phyloP scores from a whole-genome alignment of 192 early-diverging fungal genomes.

The Coemansia asiatica region DNA sequence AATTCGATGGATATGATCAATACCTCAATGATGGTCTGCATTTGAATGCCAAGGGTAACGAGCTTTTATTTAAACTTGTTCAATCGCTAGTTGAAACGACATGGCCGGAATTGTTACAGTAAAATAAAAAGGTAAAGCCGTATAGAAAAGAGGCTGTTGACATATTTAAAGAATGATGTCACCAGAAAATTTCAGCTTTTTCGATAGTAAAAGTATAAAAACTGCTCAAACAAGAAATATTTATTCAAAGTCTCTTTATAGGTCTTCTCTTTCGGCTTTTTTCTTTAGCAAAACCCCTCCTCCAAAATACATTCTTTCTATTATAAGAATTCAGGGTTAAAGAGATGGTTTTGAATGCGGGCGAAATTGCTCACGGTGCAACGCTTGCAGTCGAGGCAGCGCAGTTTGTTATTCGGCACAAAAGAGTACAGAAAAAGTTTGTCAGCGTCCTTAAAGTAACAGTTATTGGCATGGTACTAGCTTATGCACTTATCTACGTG shows the following conservation, averaged over 20 bases:
- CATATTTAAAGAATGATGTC: too few species aligned
- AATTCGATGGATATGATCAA: conserved; percentile 37
- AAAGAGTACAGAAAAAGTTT: conserved; percentile 35
- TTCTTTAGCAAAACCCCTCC: too few species aligned
- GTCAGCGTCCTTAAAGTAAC: conserved; percentile 33
- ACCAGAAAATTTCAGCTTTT: background rate
- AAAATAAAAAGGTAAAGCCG: background rate
- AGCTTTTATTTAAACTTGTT: conserved; percentile 35
- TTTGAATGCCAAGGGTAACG: conserved; percentile 57
- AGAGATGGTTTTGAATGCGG: conserved; percentile 28
- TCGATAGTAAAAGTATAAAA: too few species aligned
- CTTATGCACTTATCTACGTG: conserved; percentile 20
- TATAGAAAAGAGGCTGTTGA: too few species aligned
- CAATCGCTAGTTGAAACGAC: background rate
- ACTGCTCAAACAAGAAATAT: too few species aligned
- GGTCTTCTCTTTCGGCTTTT: background rate
- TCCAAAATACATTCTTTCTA: too few species aligned
- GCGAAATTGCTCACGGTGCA: conserved; percentile 28
- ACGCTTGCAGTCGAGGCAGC: conserved; percentile 38
- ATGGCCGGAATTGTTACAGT: conserved; percentile 19
- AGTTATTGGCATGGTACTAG: conserved; percentile 23
- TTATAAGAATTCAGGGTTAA: too few species aligned
- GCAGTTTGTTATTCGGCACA: conserved; percentile 34
- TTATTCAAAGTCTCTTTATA: background rate
- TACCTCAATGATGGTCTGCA: conserved; percentile 62